Evolutionary conservation across 768 basidiomycete species (phyloP), one percentile per base, ranked within the genome.

Genomic region (Leccinum sublutescens): DNA sequence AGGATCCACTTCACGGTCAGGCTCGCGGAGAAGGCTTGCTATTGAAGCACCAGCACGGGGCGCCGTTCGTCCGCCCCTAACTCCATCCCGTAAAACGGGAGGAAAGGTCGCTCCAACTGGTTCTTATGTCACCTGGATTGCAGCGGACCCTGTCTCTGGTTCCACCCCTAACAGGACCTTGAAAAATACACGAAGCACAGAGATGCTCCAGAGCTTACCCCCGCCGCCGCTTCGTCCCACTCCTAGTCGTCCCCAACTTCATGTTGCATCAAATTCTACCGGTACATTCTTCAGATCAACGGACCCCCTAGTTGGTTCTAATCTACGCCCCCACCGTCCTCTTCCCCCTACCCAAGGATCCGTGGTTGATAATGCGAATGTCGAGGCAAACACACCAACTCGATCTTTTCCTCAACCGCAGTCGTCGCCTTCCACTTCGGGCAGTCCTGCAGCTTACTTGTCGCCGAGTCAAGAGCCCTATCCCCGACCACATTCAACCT

Each of bases 401-500:
- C 66, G 74, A 43, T 34, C 66, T 27, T 62, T 68, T 9, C 59
- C 65, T 5, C 70, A 71, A 29, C 53, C 64, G n/a, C 71, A 71
- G 23, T 45, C 72, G 9, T 65, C 69, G 11, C 62, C 70, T 25
- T 57, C 63, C 9, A 49, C 54, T 23, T 65, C 64, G 19, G 64
- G 60, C 5, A 63, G 64, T 34, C 52, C 64, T 53, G 61, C 65
- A 21, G 48, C 70, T 6, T 74, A 75, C 53, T 70, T 79, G 55
- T 80, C 82, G 15, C 78, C 83, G 6, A 76, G 68, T 56, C 77
- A 79, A 53, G 87, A 89, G 1, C 84, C 86, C 2, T 82, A 79
- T 65, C 79, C 83, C 19, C 81, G 88, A 38, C 85, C 88, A 2
- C 83, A 79, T 52, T 89, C 88, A 33, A 85, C 87, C 17, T 75